A percentile compares a stretch with the other conserved stretches of the same genome.
Evolutionary conservation across 768 basidiomycete genomes (phyloP).

Genomic region (Suillus alpinus): DNA sequence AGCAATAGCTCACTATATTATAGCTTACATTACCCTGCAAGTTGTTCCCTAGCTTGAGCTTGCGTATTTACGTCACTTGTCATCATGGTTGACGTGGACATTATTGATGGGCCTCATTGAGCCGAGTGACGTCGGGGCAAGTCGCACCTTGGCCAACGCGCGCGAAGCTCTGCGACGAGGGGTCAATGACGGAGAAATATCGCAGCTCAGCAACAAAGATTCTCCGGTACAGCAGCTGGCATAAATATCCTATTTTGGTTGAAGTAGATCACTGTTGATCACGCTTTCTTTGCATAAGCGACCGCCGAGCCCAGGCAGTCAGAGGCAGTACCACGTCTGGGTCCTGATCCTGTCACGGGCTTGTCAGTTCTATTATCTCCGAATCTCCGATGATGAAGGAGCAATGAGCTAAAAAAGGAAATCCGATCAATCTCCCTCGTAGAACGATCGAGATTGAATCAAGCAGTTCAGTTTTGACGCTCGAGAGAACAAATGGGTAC

Average conservation of each 20-base stretch:
- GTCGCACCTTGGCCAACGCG: neutral
- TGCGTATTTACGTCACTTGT: no score
- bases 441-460: constrained; percentile 1
- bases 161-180: neutral
- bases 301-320: neutral
- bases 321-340: neutral
- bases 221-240: neutral
- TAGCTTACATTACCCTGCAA: no score
- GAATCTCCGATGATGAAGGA: constrained; percentile 3
- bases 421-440: constrained; percentile 9
- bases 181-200: neutral
- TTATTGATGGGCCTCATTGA: no score
- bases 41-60: no score
- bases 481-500: constrained; percentile 2
- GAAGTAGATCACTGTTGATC: neutral
- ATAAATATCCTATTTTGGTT: neutral
- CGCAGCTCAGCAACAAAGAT: neutral
- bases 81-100: neutral
- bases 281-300: neutral
- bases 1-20: no score
- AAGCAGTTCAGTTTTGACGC: neutral
- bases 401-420: neutral
- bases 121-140: neutral
- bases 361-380: neutral
- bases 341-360: neutral